Evolutionary conservation across 2,329 filamentous ascomycete species (phyloP), one percentile per base, ranked within the genome.

Genomic region (Cladorrhinum sp.): DNA sequence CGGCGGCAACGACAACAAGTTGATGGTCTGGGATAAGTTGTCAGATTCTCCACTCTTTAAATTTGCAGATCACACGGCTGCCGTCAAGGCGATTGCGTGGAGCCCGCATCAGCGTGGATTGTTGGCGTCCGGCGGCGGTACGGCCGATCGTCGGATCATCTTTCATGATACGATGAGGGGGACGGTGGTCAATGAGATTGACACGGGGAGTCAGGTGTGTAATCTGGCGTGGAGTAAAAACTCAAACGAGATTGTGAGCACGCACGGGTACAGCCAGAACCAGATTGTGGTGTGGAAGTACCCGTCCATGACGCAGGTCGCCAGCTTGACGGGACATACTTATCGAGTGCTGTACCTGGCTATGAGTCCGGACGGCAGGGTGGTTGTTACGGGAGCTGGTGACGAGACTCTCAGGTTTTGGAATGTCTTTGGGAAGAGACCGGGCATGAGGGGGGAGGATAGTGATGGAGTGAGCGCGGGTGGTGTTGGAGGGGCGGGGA

Each of bases 201-300:
- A 99, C 72, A 99, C 95, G 0, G 95, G 95, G 54, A 96, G 92
- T 70, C 95, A 99, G 75, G 95, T 99, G n/a, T 99, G 95, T 78
- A 99, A 99, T 71, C 81, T 99, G 49, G 91, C 93, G 3, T 99
- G 96, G 93, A 95, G 90, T 18, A 96, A 96, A 72, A 96, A 97
- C 74, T 96, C 92, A 7, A 96, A 97, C 73, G 95, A 99, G 75
- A 92, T 99, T 60, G 93, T 99, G 58, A 93, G 90, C 55, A 99
- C 95, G 1, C 95, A 99, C 72, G 95, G 95, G 6, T 99, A 97
- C 78, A 93, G 89, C 67, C 95, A 99, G 72, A 97, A 99, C 73
- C 95, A 98, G 75, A 97, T 99, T 69, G 93, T 98, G 38, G 92
- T 99, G 58, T 99, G 95, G 95, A 99, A 99, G 72, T 99, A 99